Base-by-base conservation (phyloP, 2,329 filamentous ascomycete species). In the Epichloe festucae region DNA sequence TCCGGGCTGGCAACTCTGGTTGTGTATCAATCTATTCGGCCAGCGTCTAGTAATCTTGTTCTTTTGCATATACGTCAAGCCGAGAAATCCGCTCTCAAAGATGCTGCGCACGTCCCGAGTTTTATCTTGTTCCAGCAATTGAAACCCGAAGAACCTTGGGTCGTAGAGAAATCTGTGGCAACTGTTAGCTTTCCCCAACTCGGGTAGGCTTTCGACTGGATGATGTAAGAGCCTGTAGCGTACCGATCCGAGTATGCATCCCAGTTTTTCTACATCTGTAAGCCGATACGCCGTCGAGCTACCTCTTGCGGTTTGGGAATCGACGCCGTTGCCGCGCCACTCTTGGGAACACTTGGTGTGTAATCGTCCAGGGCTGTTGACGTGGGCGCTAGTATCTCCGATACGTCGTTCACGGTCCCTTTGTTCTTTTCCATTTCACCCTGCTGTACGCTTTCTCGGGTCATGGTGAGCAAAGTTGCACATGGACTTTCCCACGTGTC, bases 401-500 rank as follows among this genome's bases (percentile, higher is more conserved):
- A 19, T 5, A 35, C 11, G 15, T 42, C 23, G 19, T 4, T 34
- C 3, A 48, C 8, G 36, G 17, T 48, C 46, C 4, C 11, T 12
- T 48, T 11, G 2, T 8, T 42, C 21, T 35, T n/a, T 5, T n/a
- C 36, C 15, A 8, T 31, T 19, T 15, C 21, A 40, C 23, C 36
- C n/a, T 27, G 23, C n/a, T 23, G 12, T 14, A 23, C 56, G 49
- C 31, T 42, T 44, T 50, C n/a, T 12, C 53, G 44, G 3, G 51
- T 54, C n/a, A 59, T 41, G 3, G 54, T 53, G 6, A 64, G 38
- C 36, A 63, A 39, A 0, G 60, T 57, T 11, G 62, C 62, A 21
- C 54, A 53, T 7, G 61, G 61, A 27, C 62, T 64, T 36, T 59
- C 53, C 27, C 59, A 54, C 17, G 50, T 12, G 10, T 62, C 57